Conservation (phyloP, 2,329 filamentous ascomycete species). For the Cladophialophora psammophila region DNA sequence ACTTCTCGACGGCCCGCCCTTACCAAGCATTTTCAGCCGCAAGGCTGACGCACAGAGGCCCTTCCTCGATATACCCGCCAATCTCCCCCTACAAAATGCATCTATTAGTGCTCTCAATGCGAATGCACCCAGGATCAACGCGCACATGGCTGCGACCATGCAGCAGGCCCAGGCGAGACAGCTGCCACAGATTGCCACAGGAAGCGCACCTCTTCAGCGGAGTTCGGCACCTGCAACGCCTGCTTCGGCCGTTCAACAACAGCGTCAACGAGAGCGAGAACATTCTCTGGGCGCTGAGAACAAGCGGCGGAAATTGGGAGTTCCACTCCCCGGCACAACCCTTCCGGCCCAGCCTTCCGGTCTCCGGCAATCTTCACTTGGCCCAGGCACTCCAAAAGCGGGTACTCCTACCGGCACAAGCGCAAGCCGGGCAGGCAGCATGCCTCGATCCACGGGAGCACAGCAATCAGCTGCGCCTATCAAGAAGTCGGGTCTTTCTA, state of each 20-base stretch:
- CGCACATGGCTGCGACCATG: constrained; percentile 51
- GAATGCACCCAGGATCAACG: constrained; percentile 59
- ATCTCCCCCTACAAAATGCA: constrained; percentile 61
- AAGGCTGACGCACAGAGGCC: constrained; percentile 57
- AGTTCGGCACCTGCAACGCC: constrained; percentile 56
- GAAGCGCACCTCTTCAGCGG: constrained; percentile 39
- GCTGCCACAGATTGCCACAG: constrained; percentile 42
- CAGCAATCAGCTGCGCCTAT: constrained; percentile 52
- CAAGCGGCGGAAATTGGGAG: constrained; percentile 66
- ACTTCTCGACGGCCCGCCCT: constrained; percentile 64
- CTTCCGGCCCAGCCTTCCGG: constrained; percentile 63
- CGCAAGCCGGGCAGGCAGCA: constrained; percentile 64
- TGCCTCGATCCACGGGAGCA: constrained; percentile 52
- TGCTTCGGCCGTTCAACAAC: constrained; percentile 43
- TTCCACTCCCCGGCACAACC: constrained; percentile 40
- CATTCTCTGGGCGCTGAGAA: constrained; percentile 63
- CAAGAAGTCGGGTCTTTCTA: constrained; percentile 63
- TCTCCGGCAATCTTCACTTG: constrained; percentile 67
- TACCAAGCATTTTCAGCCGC: constrained; percentile 65
- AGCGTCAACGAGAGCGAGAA: constrained; percentile 59
- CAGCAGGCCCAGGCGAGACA: constrained; percentile 42
- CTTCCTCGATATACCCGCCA: constrained; percentile 58
- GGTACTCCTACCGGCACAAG: constrained; percentile 58
- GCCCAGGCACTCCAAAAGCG: constrained; percentile 69
- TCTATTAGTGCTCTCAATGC: constrained; percentile 64